Evolutionary conservation across 1,284 basidiomycete species (phyloP).

Genomic region (Pyrrhoderma lamaoense): DNA sequence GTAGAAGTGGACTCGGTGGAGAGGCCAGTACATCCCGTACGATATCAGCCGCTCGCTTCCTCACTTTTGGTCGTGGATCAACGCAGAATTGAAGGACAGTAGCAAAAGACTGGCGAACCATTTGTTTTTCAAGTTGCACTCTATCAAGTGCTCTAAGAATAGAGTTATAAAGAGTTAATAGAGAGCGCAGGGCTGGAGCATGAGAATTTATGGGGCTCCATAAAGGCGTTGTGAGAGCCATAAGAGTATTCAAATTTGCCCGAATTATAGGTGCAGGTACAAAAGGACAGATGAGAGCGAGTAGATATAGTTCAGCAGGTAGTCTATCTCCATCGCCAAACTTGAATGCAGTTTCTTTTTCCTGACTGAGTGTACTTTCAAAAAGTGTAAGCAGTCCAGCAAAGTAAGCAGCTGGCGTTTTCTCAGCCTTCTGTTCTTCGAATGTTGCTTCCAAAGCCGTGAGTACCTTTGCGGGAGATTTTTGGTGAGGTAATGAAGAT

Average conservation of each 20-base stretch:
- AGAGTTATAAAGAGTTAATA: conserved; percentile 65
- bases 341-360: conserved; percentile 31
- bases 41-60: conserved; percentile 84
- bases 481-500: conserved; percentile 81
- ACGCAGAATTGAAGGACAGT: conserved; percentile 76
- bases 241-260: conserved; percentile 53
- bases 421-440: conserved; percentile 65
- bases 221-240: conserved; percentile 71
- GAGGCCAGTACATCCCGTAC: conserved; percentile 68
- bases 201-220: conserved; percentile 61
- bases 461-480: conserved; percentile 85
- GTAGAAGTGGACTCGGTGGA: conserved; percentile 67
- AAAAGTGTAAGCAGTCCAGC: conserved; percentile 78
- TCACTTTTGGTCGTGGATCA: conserved; percentile 90
- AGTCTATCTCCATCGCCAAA: conserved; percentile 73
- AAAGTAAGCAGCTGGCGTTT: conserved; percentile 81
- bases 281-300: conserved; percentile 58
- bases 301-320: conserved; percentile 85
- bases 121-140: conserved; percentile 60
- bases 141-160: conserved; percentile 63
- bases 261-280: conserved; percentile 71
- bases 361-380: conserved; percentile 63
- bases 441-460: conserved; percentile 87
- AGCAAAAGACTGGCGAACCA: conserved; percentile 70
- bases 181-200: conserved; percentile 67